Evolutionary conservation across 192 early-diverging fungal species (phyloP).

Genomic region (Coemansia sp.): DNA sequence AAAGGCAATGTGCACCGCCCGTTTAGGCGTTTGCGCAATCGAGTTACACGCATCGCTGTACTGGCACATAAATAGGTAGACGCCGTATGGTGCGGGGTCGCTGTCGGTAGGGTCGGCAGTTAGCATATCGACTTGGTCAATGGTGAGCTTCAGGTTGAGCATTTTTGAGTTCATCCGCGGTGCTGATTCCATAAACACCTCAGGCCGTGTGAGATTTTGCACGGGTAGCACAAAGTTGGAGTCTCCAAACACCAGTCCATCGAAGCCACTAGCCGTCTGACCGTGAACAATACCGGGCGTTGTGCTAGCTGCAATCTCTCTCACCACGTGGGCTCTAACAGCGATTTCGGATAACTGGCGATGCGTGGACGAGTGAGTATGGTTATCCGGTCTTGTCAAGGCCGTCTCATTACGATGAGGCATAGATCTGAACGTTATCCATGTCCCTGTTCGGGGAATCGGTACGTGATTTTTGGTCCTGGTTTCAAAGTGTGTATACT

Average conservation of each 20-base stretch:
- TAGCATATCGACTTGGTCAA: constrained; percentile 8
- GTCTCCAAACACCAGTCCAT: constrained; percentile 2
- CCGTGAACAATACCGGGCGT: neutral
- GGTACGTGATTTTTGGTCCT: neutral
- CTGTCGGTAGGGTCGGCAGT: neutral
- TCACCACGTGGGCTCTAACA: neutral
- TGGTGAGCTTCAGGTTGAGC: constrained; percentile 6
- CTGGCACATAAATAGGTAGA: constrained; percentile 16
- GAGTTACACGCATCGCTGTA: constrained; percentile 12
- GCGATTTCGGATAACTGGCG: neutral
- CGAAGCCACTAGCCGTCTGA: neutral
- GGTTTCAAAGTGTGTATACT: constrained; percentile 4
- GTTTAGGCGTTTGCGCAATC: constrained; percentile 7
- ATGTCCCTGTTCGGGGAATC: constrained; percentile 4
- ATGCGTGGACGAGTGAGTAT: neutral
- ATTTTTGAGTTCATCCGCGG: neutral
- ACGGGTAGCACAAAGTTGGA: constrained; percentile 4
- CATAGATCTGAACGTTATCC: constrained; percentile 2
- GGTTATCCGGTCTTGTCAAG: neutral
- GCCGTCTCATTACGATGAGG: neutral
- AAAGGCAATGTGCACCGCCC: constrained; percentile 11
- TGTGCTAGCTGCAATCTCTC: neutral
- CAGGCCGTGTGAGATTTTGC: neutral
- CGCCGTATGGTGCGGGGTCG: neutral
- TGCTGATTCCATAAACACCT: neutral